phyloP scores from a whole-genome alignment of 495 filamentous ascomycete species.

The Polyplosphaeria fusca region DNA sequence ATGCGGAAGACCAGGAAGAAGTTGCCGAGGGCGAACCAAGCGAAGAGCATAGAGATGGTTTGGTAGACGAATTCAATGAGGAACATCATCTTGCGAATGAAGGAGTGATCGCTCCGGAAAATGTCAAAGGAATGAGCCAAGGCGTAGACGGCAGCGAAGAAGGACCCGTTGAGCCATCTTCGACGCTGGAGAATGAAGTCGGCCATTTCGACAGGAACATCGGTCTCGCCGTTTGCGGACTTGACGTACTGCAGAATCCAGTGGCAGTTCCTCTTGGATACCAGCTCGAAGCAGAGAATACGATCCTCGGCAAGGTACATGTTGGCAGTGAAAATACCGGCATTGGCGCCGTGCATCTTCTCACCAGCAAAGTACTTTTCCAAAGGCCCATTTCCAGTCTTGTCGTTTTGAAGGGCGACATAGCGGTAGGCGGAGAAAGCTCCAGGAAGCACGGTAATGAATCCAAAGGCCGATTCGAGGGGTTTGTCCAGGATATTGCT shows the following conservation, averaged over 20 bases:
- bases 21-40: conserved; percentile 99
- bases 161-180: conserved; percentile 97
- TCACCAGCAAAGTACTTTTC: conserved; percentile 98
- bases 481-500: conserved; percentile 99
- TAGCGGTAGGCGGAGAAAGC: conserved; percentile 98
- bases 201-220: conserved; percentile 92
- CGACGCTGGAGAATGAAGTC: conserved; percentile 95
- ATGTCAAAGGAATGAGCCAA: conserved; percentile 92
- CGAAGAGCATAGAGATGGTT: conserved; percentile 93
- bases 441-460: conserved; percentile 94
- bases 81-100: conserved; percentile 83
- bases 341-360: conserved; percentile 93
- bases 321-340: conserved; percentile 97
- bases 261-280: conserved; percentile 91
- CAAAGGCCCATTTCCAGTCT: conserved; percentile 83
- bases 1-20: conserved; percentile 99
- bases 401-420: conserved; percentile 92
- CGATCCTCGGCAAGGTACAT: conserved; percentile 99
- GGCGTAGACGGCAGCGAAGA: conserved; percentile 97
- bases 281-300: conserved; percentile 98
- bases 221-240: conserved; percentile 91
- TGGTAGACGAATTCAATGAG: conserved; percentile 91
- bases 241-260: conserved; percentile 99
- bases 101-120: conserved; percentile 84
- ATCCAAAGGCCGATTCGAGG: conserved; percentile 94